Percentiles rank a stretch among this genome's conserved stretches.
Evolutionary conservation across 805 yeast species (phyloP).

Genomic region (Wickerhamomyces hampshirensis): DNA sequence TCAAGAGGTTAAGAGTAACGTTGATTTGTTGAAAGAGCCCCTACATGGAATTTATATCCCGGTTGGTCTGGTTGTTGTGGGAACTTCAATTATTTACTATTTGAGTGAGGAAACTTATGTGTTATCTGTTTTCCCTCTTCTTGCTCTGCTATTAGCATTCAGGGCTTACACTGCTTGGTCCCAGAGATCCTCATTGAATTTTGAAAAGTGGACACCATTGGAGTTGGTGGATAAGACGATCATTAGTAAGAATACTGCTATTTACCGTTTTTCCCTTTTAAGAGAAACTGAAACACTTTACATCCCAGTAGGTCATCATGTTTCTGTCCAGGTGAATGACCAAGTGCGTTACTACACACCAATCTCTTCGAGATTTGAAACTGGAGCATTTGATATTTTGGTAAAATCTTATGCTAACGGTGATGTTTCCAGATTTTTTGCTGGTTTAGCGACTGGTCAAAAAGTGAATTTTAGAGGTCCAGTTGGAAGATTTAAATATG

Average conservation of each 20-base stretch:
- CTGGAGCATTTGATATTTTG: constrained; percentile 71
- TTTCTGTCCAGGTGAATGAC: constrained; percentile 48
- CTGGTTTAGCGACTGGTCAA: constrained; percentile 58
- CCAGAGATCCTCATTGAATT: constrained; percentile 40
- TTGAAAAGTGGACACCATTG: constrained; percentile 54
- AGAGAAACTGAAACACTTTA: constrained; percentile 57
- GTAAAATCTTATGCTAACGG: constrained; percentile 76
- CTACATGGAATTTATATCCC: constrained; percentile 77
- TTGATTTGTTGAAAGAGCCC: constrained; percentile 61
- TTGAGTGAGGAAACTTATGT: constrained; percentile 30
- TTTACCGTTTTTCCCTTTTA: constrained; percentile 64
- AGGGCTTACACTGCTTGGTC: constrained; percentile 33
- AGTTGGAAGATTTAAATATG: constrained; percentile 64
- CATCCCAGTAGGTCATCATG: constrained; percentile 72
- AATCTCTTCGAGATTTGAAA: constrained; percentile 62
- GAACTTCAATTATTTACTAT: constrained; percentile 50
- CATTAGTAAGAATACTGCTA: constrained; percentile 63
- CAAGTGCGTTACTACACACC: constrained; percentile 69
- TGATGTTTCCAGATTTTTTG: constrained; percentile 61
- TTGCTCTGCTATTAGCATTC: constrained; percentile 34
- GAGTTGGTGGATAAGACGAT: constrained; percentile 73
- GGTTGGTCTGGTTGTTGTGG: constrained; percentile 51
- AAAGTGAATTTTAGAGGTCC: constrained; percentile 73
- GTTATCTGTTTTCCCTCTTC: constrained; percentile 36
- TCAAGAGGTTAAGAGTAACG: constrained; percentile 30